A percentile compares a stretch with the other conserved stretches of the same genome.
Evolutionary conservation across 139 green algal species (phyloP).

Genomic region (Closterium sp.): DNA sequence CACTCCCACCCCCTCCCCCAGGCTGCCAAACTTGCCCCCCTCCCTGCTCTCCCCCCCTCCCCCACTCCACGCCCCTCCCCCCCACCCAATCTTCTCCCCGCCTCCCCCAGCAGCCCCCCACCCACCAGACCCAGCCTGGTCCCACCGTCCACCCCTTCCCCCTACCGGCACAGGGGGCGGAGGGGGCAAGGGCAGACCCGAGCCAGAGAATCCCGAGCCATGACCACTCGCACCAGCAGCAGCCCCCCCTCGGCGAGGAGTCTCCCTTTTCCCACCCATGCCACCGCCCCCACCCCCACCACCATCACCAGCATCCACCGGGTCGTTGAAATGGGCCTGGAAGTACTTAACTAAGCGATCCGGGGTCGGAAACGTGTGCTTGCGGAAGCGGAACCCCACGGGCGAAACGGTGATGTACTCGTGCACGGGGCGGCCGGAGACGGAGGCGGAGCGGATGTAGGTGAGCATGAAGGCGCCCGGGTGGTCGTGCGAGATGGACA

Average conservation of each 20-base stretch:
- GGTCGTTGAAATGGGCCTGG: slow-evolving; percentile 46
- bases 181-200: background rate
- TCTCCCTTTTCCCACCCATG: background rate
- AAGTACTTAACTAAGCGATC: slow-evolving; percentile 42
- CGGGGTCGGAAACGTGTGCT: slow-evolving; percentile 30
- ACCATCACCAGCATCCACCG: background rate
- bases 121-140: background rate
- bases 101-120: background rate
- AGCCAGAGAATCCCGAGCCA: too few species aligned
- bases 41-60: background rate
- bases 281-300: background rate
- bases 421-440: slow-evolving; percentile 29
- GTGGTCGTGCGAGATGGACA: slow-evolving; percentile 38
- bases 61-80: background rate
- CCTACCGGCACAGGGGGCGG: background rate
- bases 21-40: background rate
- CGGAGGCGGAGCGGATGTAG: slow-evolving; percentile 28
- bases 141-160: background rate
- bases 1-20: background rate
- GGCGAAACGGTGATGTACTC: slow-evolving; percentile 48
- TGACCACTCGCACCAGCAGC: background rate
- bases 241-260: background rate
- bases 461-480: slow-evolving; percentile 48
- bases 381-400: slow-evolving; percentile 63
- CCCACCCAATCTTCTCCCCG: background rate